These are phyloP conservation scores for Entonaema liquescens DNA, from an alignment of 495 filamentous ascomycete genomes.

Conservation along the genomic window DNA sequence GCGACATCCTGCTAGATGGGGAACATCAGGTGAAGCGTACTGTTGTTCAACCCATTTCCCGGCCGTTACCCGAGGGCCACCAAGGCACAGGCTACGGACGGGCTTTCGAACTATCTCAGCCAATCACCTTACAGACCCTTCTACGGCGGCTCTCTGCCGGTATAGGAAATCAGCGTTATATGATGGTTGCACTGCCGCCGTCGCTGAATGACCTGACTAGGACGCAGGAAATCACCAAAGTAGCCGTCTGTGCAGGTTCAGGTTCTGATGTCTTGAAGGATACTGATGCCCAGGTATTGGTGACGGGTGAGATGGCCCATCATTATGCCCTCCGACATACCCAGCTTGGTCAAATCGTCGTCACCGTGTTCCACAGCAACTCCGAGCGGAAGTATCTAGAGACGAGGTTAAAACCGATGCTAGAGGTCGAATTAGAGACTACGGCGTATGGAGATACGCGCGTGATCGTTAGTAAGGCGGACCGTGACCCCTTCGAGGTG, in stretches of 20 bases:
- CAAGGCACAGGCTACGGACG: slow-evolving; percentile 81
- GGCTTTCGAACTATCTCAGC: slow-evolving; percentile 67
- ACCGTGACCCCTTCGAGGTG: slow-evolving; percentile 73
- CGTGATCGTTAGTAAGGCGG: slow-evolving; percentile 78
- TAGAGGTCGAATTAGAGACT: slow-evolving; percentile 62
- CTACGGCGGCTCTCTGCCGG: slow-evolving; percentile 59
- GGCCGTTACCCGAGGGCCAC: slow-evolving; percentile 58
- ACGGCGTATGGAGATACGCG: slow-evolving; percentile 54
- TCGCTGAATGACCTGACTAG: slow-evolving; percentile 29
- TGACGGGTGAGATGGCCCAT: slow-evolving; percentile 94
- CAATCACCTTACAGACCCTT: slow-evolving; percentile 67
- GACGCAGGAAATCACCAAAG: slow-evolving; percentile 59
- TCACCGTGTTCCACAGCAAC: slow-evolving; percentile 91
- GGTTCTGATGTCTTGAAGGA: slow-evolving; percentile 77
- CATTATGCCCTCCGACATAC: slow-evolving; percentile 87
- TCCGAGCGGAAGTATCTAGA: slow-evolving; percentile 83
- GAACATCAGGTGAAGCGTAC: slow-evolving; percentile 42
- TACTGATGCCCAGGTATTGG: slow-evolving; percentile 74
- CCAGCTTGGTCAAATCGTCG: slow-evolving; percentile 85
- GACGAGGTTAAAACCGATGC: slow-evolving; percentile 70
- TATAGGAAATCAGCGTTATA: slow-evolving; percentile 49
- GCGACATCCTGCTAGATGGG: slow-evolving; percentile 72
- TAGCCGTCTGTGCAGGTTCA: slow-evolving; percentile 84
- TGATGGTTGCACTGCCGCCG: slow-evolving; percentile 54
- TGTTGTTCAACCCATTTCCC: slow-evolving; percentile 50